A percentile compares a stretch with the other conserved stretches of the same genome.
phyloP scores from a whole-genome alignment of 176 grass and related monocot species.

The Puccinellia tenuiflora region DNA sequence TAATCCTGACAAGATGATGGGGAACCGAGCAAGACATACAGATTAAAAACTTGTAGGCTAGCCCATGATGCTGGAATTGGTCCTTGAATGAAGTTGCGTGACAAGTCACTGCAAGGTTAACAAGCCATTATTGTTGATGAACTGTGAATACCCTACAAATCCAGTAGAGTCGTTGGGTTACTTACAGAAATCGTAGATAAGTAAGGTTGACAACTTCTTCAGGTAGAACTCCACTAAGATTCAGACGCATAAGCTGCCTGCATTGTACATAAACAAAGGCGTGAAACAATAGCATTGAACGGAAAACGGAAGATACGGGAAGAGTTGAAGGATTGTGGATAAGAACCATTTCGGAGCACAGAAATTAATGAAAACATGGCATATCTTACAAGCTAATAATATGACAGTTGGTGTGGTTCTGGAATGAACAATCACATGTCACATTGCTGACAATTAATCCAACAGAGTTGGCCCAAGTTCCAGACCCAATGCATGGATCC shows the following conservation, averaged over 20 bases:
- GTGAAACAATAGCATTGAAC: background rate
- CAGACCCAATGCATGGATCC: conserved; percentile 47
- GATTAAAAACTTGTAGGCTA: conserved; percentile 54
- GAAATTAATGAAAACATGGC: background rate
- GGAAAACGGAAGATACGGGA: background rate
- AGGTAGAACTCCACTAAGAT: conserved; percentile 63
- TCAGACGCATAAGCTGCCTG: conserved; percentile 60
- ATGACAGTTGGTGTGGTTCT: conserved; percentile 57
- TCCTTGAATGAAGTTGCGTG: conserved; percentile 63
- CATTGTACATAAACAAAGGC: conserved; percentile 18
- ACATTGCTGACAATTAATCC: conserved; percentile 38
- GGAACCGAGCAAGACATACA: conserved; percentile 33
- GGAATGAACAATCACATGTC: conserved; percentile 63
- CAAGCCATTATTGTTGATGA: conserved; percentile 24
- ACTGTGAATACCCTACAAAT: background rate
- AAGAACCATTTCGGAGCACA: background rate
- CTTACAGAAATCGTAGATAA: conserved; percentile 70
- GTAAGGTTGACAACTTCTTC: conserved; percentile 70
- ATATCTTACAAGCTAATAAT: conserved; percentile 59
- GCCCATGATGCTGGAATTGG: conserved; percentile 71
- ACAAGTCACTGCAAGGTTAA: conserved; percentile 59
- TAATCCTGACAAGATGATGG: background rate
- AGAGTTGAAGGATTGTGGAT: background rate
- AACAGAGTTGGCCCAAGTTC: conserved; percentile 37
- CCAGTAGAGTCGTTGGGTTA: background rate